Base-by-base conservation (phyloP, 2,329 filamentous ascomycete genomes). In the Apiospora rasikravindrae region DNA sequence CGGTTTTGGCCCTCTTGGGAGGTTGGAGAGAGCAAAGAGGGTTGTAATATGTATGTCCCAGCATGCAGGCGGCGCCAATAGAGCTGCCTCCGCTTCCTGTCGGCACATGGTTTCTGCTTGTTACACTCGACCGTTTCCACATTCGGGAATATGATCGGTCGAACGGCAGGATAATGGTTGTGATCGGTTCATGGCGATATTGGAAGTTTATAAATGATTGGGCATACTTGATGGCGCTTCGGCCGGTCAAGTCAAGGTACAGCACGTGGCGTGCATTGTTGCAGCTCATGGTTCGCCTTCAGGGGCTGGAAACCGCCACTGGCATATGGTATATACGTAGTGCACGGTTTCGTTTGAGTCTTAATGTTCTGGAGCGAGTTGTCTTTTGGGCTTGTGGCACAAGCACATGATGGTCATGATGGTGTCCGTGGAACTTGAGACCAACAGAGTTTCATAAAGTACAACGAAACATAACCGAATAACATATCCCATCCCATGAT, bases 361-460 rank as follows among this genome's bases (percentile, higher is more conserved):
- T 6, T 6, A 53, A 57, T 4, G 26, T 57, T 22, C 6, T 53
- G 24, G 24, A 33, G 4, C 2, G 4, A 22, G 3, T 33, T 33
- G 19, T 13, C 14, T 22, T 33, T 14, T 33, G 51, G 14, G 14
- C 51, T 57, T 29, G 51, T 57, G 13, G 26, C 13, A 29, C 13
- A 33, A 26, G 51, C 51, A 57, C 51, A 57, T 57, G 51, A 57
- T 19, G 14, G 11, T 16, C n/a, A 53, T 19, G 22, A 49, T 49
- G 19, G 22, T 49, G 51, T 33, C 14, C 14, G 51, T 33, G 51
- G 26, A 57, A 57, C 51, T 57, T 57, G 51, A 57, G 51, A 53
- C 49, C 49, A 57, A 33, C 51, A 33, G 26, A 57, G 51, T 57
- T 57, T 57, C 51, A 57, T 57, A 57, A 57, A 19, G 33, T 19